Conservation (phyloP, 2,329 filamentous ascomycete species). For the Sporothrix pallida region DNA sequence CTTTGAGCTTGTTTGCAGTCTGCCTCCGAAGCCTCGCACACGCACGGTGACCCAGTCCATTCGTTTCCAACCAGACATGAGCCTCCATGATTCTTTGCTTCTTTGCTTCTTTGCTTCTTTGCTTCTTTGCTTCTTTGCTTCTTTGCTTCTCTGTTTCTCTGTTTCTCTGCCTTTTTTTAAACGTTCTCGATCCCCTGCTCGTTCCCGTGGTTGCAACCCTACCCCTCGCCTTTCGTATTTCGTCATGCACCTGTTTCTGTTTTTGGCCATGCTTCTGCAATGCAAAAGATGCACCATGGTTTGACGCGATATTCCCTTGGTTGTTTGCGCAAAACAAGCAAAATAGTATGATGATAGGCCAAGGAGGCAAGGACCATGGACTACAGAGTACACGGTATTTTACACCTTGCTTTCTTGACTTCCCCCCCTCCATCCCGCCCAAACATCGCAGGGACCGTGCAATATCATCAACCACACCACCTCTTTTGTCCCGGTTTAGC, state of each 20-base stretch:
- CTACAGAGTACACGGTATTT: not conserved
- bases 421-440: not conserved
- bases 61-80: conserved; percentile 10
- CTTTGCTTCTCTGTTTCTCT: not conserved
- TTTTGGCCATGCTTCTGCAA: not conserved
- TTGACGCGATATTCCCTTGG: not conserved
- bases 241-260: conserved; percentile 2
- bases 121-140: no score
- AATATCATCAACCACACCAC: not conserved
- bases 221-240: not conserved
- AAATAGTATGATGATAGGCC: not conserved
- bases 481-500: conserved; percentile 15
- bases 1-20: conserved; percentile 17
- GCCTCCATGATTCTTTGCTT: not conserved
- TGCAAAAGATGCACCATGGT: not conserved
- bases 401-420: not conserved
- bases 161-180: not conserved
- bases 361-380: no score
- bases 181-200: not conserved
- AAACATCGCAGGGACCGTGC: not conserved
- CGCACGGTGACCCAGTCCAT: conserved; percentile 20
- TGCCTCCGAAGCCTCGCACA: conserved; percentile 6
- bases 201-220: not conserved
- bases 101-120: not conserved
- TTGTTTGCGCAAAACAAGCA: not conserved